phyloP scores from a whole-genome alignment of 1,139 yeast genomes.

The Pichia sp. region DNA sequence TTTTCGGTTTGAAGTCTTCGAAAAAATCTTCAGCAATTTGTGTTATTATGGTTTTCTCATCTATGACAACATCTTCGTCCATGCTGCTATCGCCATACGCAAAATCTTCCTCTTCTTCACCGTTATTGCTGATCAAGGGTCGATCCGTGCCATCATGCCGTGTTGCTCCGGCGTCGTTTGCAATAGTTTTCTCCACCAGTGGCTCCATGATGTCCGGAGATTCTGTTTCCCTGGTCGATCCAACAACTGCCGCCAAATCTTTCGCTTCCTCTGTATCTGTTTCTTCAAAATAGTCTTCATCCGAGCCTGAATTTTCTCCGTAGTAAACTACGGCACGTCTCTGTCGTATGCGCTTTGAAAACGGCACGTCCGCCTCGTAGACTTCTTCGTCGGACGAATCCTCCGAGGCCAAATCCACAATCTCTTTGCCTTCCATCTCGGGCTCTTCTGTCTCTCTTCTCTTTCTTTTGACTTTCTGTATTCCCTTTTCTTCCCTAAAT shows the following conservation, averaged over 20 bases:
- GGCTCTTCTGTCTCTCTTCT: no score
- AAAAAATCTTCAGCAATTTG: neutral
- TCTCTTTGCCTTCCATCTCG: neutral
- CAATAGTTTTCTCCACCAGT: neutral
- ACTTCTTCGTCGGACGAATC: constrained; percentile 11
- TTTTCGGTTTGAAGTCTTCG: neutral
- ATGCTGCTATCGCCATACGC: neutral
- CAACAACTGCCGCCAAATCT: neutral
- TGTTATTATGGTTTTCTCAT: neutral
- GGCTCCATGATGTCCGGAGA: neutral
- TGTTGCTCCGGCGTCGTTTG: neutral
- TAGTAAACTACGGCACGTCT: neutral
- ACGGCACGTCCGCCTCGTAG: constrained; percentile 4
- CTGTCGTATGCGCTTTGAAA: neutral
- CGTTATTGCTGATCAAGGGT: neutral
- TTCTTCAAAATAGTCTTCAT: neutral
- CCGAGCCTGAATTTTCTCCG: constrained; percentile 2
- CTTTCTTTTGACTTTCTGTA: no score
- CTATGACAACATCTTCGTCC: neutral
- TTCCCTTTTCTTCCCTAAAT: neutral
- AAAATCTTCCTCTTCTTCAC: neutral
- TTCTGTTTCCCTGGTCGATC: neutral
- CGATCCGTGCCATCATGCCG: neutral
- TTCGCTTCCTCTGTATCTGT: neutral
- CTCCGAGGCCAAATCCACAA: neutral